Evolutionary conservation across 768 basidiomycete genomes (phyloP).

Genomic region (Rhodocollybia butyracea): DNA sequence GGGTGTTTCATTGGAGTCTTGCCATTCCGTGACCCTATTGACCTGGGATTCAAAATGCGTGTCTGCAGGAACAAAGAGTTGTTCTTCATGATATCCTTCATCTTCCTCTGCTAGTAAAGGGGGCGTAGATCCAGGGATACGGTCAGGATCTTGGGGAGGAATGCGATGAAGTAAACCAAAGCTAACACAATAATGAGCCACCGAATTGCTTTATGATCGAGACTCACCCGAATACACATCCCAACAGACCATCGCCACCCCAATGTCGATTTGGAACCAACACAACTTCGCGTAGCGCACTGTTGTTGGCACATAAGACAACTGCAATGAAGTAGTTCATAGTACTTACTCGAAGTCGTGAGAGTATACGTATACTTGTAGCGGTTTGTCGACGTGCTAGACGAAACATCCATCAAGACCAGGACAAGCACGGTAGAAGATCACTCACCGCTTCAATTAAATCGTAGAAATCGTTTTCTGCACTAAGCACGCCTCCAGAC

Average conservation of each 20-base stretch:
- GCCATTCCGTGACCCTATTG: constrained; percentile 16
- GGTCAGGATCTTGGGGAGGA: constrained; percentile 68
- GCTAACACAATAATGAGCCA: constrained; percentile 31
- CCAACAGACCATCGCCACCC: constrained; percentile 94
- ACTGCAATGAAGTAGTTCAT: background rate
- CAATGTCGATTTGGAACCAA: constrained; percentile 95
- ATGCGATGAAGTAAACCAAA: constrained; percentile 94
- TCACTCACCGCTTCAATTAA: constrained; percentile 84
- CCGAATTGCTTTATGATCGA: background rate
- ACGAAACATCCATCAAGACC: constrained; percentile 1
- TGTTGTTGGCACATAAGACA: constrained; percentile 35
- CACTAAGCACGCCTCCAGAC: constrained; percentile 88
- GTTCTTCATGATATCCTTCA: constrained; percentile 60
- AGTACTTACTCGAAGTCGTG: constrained; percentile 88
- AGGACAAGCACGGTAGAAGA: background rate
- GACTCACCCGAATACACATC: constrained; percentile 91
- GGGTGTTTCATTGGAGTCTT: constrained; percentile 11
- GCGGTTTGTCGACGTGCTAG: constrained; percentile 90
- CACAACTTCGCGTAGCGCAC: constrained; percentile 89
- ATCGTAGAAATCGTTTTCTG: constrained; percentile 96
- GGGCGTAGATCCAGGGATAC: constrained; percentile 53
- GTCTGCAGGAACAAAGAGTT: constrained; percentile 75
- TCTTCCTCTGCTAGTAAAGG: constrained; percentile 48
- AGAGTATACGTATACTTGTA: constrained; percentile 95
- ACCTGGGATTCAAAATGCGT: constrained; percentile 23